Percentiles rank a stretch among this genome's conserved stretches.
Evolutionary conservation across 2,329 filamentous ascomycete species (phyloP).

Genomic region (Leptographium radiaticola): DNA sequence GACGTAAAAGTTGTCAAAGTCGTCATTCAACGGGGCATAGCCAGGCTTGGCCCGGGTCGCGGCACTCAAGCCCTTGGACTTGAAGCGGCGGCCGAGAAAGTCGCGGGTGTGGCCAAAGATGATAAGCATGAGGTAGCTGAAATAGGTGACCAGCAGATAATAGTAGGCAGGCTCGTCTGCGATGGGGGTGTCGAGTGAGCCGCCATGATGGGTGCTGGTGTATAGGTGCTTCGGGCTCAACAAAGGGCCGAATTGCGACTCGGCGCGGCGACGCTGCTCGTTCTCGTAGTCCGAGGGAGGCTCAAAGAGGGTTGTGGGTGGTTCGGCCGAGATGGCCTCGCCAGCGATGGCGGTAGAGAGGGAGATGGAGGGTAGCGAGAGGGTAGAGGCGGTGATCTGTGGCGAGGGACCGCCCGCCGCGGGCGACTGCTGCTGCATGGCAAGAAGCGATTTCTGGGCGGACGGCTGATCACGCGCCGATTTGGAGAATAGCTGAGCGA

Average conservation of each 20-base stretch:
- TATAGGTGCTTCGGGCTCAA: constrained; percentile 72
- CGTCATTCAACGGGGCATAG: constrained; percentile 89
- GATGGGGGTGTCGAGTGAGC: constrained; percentile 66
- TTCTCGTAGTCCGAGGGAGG: constrained; percentile 77
- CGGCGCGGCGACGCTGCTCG: constrained; percentile 58
- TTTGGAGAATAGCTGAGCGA: constrained; percentile 77
- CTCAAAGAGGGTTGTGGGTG: constrained; percentile 67
- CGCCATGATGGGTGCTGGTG: constrained; percentile 74
- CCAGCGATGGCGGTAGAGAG: constrained; percentile 75
- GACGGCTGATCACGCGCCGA: constrained; percentile 54
- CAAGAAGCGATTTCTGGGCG: constrained; percentile 54
- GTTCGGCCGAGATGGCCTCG: constrained; percentile 57
- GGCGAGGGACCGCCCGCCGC: constrained; percentile 36
- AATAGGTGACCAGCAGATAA: constrained; percentile 93
- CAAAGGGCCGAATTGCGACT: constrained; percentile 86
- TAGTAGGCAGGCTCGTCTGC: constrained; percentile 96
- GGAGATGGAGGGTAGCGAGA: constrained; percentile 81
- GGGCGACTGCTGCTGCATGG: constrained; percentile 48
- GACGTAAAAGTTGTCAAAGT: constrained; percentile 98
- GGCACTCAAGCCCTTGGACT: constrained; percentile 66
- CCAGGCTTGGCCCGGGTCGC: constrained; percentile 74
- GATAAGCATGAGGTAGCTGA: constrained; percentile 94
- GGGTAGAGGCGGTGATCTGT: constrained; percentile 55
- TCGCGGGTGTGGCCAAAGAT: constrained; percentile 90
- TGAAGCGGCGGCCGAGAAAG: constrained; percentile 95